phyloP scores from a whole-genome alignment of 2,329 filamentous ascomycete species.

The Ceratocystis ficicola region DNA sequence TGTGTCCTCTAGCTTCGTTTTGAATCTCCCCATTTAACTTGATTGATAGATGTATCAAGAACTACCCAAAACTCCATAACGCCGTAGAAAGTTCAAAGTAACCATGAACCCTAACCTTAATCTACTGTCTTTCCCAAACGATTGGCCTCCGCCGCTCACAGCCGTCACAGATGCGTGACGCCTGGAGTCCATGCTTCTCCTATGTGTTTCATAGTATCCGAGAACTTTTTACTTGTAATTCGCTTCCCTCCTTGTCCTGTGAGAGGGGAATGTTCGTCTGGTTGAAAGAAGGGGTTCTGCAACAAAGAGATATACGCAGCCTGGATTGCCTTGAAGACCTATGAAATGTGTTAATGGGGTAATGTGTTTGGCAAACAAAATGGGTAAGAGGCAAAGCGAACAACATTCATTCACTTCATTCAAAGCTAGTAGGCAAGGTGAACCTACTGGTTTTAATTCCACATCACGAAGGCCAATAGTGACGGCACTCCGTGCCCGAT shows the following conservation, averaged over 20 bases:
- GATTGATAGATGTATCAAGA: background rate
- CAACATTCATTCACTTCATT: conserved; percentile 31
- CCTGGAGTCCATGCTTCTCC: conserved; percentile 76
- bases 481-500: conserved; percentile 27
- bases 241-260: conserved; percentile 46
- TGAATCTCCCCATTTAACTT: background rate
- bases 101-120: conserved; percentile 18
- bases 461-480: conserved; percentile 64
- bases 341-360: background rate
- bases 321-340: conserved; percentile 75
- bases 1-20: background rate
- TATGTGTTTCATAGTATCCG: conserved; percentile 70
- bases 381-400: background rate
- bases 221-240: conserved; percentile 73
- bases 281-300: conserved; percentile 90
- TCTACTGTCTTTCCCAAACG: background rate
- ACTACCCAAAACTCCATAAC: conserved; percentile 22
- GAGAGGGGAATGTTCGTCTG: conserved; percentile 63
- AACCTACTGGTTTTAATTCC: conserved; percentile 61
- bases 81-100: conserved; percentile 25
- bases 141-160: background rate
- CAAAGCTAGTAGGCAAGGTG: background rate
- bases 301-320: conserved; percentile 79
- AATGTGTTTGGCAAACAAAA: too few species aligned
- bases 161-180: conserved; percentile 43